Conservation (phyloP, 2,329 filamentous ascomycete genomes). For the Apiospora rasikravindrae region DNA sequence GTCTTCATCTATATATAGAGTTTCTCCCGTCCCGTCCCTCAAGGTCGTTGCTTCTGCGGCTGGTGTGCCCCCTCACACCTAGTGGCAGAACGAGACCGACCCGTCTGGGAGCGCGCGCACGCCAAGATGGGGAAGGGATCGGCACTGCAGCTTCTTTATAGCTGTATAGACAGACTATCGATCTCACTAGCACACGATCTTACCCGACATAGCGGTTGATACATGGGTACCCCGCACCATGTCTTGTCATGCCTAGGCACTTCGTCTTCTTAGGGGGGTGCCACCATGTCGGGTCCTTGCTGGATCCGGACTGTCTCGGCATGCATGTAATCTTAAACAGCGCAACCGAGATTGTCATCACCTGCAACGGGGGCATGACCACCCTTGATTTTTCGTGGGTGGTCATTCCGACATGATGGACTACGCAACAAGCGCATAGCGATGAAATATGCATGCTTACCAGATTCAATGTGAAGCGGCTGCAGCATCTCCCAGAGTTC, state of each 20-base stretch:
- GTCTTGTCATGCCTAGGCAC: neutral
- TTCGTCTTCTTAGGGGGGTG: too few species aligned
- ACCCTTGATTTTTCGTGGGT: neutral
- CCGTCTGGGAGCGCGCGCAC: neutral
- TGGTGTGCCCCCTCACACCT: neutral
- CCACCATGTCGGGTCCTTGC: neutral
- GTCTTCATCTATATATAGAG: neutral
- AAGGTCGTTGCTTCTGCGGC: neutral
- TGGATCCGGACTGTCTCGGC: neutral
- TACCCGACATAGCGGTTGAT: neutral
- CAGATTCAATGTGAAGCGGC: too few species aligned
- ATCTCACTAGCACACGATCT: neutral
- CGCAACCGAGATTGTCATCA: neutral
- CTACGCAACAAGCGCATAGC: neutral
- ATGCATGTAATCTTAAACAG: neutral
- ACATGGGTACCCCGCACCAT: neutral
- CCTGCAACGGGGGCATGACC: neutral
- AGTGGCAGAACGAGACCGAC: neutral
- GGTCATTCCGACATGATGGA: neutral
- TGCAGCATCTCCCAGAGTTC: neutral
- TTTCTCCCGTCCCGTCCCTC: neutral
- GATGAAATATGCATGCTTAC: neutral
- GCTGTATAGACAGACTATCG: conserved; percentile 16
- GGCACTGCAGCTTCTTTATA: neutral
- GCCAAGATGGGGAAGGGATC: neutral